Percentiles rank a stretch among this genome's conserved stretches.
phyloP scores from a whole-genome alignment of 164 flowering plant species.

The Magnolia officinalis region DNA sequence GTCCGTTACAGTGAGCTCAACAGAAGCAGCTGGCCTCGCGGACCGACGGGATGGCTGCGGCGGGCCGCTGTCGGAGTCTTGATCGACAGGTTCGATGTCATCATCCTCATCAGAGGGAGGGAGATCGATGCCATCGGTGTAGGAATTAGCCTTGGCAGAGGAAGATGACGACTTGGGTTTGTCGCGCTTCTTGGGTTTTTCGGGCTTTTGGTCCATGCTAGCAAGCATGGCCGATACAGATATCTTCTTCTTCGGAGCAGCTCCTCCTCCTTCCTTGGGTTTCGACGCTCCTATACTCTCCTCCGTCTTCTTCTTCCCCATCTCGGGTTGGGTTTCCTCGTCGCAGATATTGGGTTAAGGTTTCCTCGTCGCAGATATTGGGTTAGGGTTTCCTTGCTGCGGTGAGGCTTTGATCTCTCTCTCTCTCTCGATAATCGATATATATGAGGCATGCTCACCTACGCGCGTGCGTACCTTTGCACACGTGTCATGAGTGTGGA shows the following conservation, averaged over 20 bases:
- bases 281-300: conserved; percentile 48
- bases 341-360: too few relatives aligned
- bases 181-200: conserved; percentile 43
- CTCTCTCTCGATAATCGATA: too few relatives aligned
- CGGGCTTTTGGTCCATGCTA: conserved; percentile 72
- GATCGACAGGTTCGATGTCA: conserved; percentile 34
- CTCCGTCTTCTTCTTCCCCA: conserved; percentile 60
- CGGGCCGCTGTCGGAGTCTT: conserved; percentile 3
- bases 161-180: conserved; percentile 38
- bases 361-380: too few relatives aligned
- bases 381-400: too few relatives aligned
- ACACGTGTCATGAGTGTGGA: too few relatives aligned
- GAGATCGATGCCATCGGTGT: conserved; percentile 68
- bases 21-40: conserved; percentile 14
- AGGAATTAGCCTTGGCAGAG: conserved; percentile 37
- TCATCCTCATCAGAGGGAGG: conserved; percentile 67
- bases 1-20: conserved; percentile 32
- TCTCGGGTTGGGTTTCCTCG: conserved; percentile 19
- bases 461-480: too few relatives aligned
- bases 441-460: too few relatives aligned
- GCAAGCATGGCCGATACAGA: conserved; percentile 79
- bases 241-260: conserved; percentile 38
- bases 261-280: conserved; percentile 12
- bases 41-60: neutral
- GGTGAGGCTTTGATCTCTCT: too few relatives aligned